These are phyloP conservation scores for Gymnopilus dilepis DNA, from an alignment of 768 basidiomycete genomes.

Conservation along the genomic window DNA sequence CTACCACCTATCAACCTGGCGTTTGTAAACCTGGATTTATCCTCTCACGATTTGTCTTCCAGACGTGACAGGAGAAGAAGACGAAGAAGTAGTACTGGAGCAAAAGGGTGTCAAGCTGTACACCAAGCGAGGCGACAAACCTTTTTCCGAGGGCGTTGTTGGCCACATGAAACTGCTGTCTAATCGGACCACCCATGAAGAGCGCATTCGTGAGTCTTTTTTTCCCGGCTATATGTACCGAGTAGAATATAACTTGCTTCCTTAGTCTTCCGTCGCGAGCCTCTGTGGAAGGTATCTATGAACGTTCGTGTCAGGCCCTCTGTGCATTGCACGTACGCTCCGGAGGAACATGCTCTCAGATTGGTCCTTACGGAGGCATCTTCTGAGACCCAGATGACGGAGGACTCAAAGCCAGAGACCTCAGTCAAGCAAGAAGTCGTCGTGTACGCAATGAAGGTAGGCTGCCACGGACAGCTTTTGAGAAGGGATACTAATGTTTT, in stretches of 20 bases:
- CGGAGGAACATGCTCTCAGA: slow-evolving; percentile 58
- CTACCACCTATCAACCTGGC: background rate
- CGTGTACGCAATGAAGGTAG: slow-evolving; percentile 70
- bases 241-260: background rate
- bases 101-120: slow-evolving; percentile 67
- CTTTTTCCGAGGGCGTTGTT: slow-evolving; percentile 63
- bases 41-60: slow-evolving; percentile 22
- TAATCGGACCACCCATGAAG: slow-evolving; percentile 43
- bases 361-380: slow-evolving; percentile 56
- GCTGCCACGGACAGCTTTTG: no score
- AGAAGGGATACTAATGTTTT: no score
- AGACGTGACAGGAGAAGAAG: slow-evolving; percentile 70
- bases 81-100: slow-evolving; percentile 59
- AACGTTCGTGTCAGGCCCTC: slow-evolving; percentile 60
- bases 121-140: slow-evolving; percentile 57
- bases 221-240: background rate
- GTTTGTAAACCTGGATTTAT: slow-evolving; percentile 4
- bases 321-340: slow-evolving; percentile 63
- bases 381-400: slow-evolving; percentile 26
- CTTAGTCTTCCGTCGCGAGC: slow-evolving; percentile 73
- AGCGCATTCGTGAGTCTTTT: slow-evolving; percentile 52
- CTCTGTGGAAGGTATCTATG: slow-evolving; percentile 72
- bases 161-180: slow-evolving; percentile 67
- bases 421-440: slow-evolving; percentile 46
- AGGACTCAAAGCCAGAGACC: slow-evolving; percentile 18